These are phyloP conservation scores for Fraxinus xanthoxyloides DNA, from an alignment of 305 asterid genomes.

Conservation along the genomic window DNA sequence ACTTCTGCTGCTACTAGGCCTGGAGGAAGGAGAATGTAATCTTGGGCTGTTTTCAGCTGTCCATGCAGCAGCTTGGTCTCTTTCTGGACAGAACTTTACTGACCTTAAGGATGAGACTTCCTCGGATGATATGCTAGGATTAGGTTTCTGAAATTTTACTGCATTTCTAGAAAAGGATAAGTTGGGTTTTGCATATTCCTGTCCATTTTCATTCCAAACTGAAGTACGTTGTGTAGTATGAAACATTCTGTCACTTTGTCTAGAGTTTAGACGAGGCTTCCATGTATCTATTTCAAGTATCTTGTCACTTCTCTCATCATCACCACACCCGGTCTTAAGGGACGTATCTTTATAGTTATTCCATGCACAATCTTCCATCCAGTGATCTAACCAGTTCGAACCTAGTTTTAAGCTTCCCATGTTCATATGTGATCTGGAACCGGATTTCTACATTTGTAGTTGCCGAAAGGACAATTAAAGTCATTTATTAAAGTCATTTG, in stretches of 20 bases:
- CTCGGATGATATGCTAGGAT: neutral
- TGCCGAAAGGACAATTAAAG: neutral
- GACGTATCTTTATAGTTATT: slow-evolving; percentile 28
- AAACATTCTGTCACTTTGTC: slow-evolving; percentile 33
- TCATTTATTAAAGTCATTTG: neutral
- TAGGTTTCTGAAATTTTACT: slow-evolving; percentile 43
- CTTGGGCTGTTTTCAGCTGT: slow-evolving; percentile 53
- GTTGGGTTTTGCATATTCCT: slow-evolving; percentile 30
- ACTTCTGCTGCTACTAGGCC: slow-evolving; percentile 50
- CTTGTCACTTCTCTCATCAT: slow-evolving; percentile 71
- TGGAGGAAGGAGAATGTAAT: slow-evolving; percentile 49
- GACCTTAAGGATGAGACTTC: neutral
- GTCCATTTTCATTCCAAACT: slow-evolving; percentile 50
- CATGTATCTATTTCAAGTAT: slow-evolving; percentile 83
- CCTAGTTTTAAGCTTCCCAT: slow-evolving; percentile 39
- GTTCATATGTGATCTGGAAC: slow-evolving; percentile 40
- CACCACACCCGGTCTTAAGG: slow-evolving; percentile 22
- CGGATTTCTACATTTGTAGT: slow-evolving; percentile 49
- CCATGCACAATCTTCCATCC: slow-evolving; percentile 77
- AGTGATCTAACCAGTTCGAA: slow-evolving; percentile 63
- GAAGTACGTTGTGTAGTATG: slow-evolving; percentile 39
- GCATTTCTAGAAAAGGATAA: slow-evolving; percentile 35
- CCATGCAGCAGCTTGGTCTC: slow-evolving; percentile 39
- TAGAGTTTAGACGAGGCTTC: slow-evolving; percentile 50
- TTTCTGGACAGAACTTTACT: slow-evolving; percentile 28